Evolutionary conservation across 2,329 filamentous ascomycete species (phyloP), one percentile per base, ranked within the genome.

Genomic region (Biscogniauxia marginata): DNA sequence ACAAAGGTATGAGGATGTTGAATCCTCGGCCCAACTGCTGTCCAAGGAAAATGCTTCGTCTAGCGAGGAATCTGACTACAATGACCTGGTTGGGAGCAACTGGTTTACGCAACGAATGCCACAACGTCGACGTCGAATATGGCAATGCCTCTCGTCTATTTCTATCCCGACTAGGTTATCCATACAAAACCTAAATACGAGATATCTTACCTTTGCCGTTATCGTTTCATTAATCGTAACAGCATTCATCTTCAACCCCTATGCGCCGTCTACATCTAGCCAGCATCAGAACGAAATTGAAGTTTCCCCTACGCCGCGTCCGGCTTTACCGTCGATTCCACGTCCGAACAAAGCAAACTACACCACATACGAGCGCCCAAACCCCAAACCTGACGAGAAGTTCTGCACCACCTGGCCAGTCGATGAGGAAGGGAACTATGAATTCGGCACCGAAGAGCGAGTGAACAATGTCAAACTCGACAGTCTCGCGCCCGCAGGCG

Each of bases 381-480:
- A 55, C 3, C 49, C 55, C 7, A 19, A 53, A 43, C 21, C 39
- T 3, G 52, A 62, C 18, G 22, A 50, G 3, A 56, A 65, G n/a
- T 66, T 64, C 46, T 70, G 67, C 57, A 69, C 67, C 9, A 68
- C 65, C 16, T 70, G 67, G 67, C 67, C 67, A 4, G 65, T 69
- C 23, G 58, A 63, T 19, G 43, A 59, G 23, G 22, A 64, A 7
- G 65, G 64, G 4, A 46, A 53, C 16, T 68, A 69, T 46, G 48
- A 64, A 7, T 53, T 62, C 16, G 18, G 58, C 23, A 46, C 53
- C n/a, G 48, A 45, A 7, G 45, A 63, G 19, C 61, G 58, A 39
- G 39, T 25, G 21, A 52, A 57, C 22, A 58, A 56, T 13, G 8
- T 64, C 50, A 54, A 60, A 50, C 46, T 61, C 20, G 56, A 65